These are phyloP conservation scores for Termitomyces sp. DNA, from an alignment of 768 basidiomycete genomes.

Conservation along the genomic window DNA sequence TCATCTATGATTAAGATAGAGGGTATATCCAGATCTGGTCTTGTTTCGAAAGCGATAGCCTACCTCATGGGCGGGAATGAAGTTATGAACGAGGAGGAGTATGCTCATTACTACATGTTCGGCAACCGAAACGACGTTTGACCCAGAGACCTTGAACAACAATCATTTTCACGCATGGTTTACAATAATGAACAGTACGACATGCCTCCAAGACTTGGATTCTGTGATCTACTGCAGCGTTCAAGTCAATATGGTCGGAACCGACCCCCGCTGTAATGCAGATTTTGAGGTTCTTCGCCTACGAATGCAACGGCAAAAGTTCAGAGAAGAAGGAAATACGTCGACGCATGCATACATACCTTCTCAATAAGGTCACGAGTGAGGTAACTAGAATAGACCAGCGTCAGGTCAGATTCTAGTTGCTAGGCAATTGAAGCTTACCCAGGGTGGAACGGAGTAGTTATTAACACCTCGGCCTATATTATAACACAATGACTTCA, in stretches of 20 bases:
- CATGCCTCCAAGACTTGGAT: slow-evolving; percentile 73
- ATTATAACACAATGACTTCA: slow-evolving; percentile 26
- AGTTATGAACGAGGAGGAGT: slow-evolving; percentile 87
- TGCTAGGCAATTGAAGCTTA: slow-evolving; percentile 13
- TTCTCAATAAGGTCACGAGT: slow-evolving; percentile 68
- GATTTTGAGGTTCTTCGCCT: slow-evolving; percentile 83
- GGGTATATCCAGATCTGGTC: not conserved
- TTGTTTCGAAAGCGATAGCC: slow-evolving; percentile 2
- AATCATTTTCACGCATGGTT: slow-evolving; percentile 7
- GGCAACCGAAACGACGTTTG: slow-evolving; percentile 87
- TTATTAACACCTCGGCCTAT: slow-evolving; percentile 75
- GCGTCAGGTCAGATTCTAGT: not conserved
- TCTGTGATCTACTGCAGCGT: slow-evolving; percentile 74
- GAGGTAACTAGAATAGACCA: slow-evolving; percentile 46
- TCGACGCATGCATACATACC: slow-evolving; percentile 35
- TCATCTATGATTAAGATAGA: slow-evolving; percentile 42
- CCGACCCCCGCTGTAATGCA: slow-evolving; percentile 90
- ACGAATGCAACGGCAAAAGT: not conserved
- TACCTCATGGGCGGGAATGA: slow-evolving; percentile 80
- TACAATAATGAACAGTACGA: not conserved
- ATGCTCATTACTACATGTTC: slow-evolving; percentile 92
- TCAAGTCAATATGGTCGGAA: slow-evolving; percentile 86
- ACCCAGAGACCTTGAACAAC: slow-evolving; percentile 63
- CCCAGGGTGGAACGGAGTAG: slow-evolving; percentile 84
- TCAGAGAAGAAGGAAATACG: not conserved